Base-by-base conservation (phyloP, 441 rosid species). In the Pelargonium myrrhifolium region DNA sequence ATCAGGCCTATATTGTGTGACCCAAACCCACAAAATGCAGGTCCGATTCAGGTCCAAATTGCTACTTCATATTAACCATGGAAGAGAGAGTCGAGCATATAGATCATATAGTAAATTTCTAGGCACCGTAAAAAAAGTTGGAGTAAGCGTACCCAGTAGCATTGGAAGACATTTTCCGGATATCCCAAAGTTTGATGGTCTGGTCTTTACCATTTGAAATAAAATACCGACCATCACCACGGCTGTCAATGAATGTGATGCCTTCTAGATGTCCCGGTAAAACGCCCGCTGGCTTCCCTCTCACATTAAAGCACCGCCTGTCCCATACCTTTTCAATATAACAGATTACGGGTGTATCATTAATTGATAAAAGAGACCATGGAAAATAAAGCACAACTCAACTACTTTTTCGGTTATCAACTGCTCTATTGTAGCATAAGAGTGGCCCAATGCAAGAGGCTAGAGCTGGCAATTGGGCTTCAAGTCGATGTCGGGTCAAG, bases 121-220 rank as follows among this genome's bases (percentile, higher is more conserved):
- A 6, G 18, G 22, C 42, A 68, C 17, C 28, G 24, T 21, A n/a
- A n/a, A 47, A 1, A n/a, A 26, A 68, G 67, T 39, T 15, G 5
- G 21, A n/a, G 40, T 15, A 73, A 62, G 67, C 73, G 63, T 82
- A 84, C 89, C 37, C 26, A 49, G 63, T 17, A 12, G 67, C 55
- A 65, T 77, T 71, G 3, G 84, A 78, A 64, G 87, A 74, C 93
- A 87, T 82, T 80, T 80, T 87, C 68, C 93, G 75, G 67, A 87
- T 84, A 75, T 87, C 93, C 93, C 93, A 87, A 62, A 87, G 84
- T 79, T 87, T 87, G 45, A 79, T 78, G 40, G 84, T 73, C 76
- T 87, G 92, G 75, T 87, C 92, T 78, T 87, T 87, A 60, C 88
- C 93, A 71, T 87, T 85, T 2, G 93, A 85, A 73, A 87, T 87